A percentile compares a stretch with the other conserved stretches of the same genome.
Evolutionary conservation across 2,329 filamentous ascomycete species (phyloP).

Genomic region (Sporothrix curviconia): DNA sequence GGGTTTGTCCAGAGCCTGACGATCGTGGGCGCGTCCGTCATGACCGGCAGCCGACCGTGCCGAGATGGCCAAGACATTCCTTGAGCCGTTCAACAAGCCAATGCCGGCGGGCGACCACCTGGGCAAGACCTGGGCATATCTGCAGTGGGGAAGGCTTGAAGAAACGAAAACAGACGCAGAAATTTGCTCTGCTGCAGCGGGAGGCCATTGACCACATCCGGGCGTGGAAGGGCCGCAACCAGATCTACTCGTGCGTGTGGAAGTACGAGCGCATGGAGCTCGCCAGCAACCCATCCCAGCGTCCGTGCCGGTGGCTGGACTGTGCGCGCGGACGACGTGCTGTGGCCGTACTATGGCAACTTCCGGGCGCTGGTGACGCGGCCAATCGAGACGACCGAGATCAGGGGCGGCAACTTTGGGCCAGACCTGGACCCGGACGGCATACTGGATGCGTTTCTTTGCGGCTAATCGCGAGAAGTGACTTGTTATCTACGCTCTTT

Average conservation of each 20-base stretch:
- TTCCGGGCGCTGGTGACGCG: background rate
- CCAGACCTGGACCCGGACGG: constrained; percentile 1
- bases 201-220: constrained; percentile 1
- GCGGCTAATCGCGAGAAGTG: background rate
- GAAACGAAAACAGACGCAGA: background rate
- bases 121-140: background rate
- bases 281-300: background rate
- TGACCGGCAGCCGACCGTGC: constrained; percentile 4
- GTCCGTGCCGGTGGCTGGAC: background rate
- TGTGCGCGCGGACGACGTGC: constrained; percentile 7
- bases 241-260: constrained; percentile 6
- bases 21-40: constrained; percentile 6
- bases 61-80: constrained; percentile 3
- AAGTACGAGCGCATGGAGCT: background rate
- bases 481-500: too few species aligned
- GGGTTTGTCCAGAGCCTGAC: constrained; percentile 8
- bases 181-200: background rate
- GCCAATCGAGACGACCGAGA: background rate
- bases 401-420: constrained; percentile 2
- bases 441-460: constrained; percentile 4
- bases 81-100: background rate
- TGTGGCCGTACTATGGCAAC: constrained; percentile 3
- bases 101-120: background rate
- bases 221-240: constrained; percentile 2
- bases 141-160: background rate